Percentiles rank a stretch among this genome's conserved stretches.
Conservation (phyloP, 1,139 yeast species). For the Saccharomyces hybrid region DNA sequence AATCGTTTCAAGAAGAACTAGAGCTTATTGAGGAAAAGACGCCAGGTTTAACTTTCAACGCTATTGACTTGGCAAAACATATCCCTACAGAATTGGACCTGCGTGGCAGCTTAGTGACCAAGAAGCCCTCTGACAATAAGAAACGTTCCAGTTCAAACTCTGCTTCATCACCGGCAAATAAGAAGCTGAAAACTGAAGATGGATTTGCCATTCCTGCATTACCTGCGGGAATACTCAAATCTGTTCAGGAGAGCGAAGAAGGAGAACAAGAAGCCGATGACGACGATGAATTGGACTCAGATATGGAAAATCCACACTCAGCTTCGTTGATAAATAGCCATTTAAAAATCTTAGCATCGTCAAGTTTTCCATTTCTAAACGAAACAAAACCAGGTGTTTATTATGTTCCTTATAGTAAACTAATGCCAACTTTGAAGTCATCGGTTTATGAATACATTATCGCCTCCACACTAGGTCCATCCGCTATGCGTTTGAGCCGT, state of each 20-base stretch:
- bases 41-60: slow-evolving; percentile 36
- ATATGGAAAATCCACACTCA: slow-evolving; percentile 25
- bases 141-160: slow-evolving; percentile 19
- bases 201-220: slow-evolving; percentile 27
- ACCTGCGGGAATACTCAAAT: slow-evolving; percentile 8
- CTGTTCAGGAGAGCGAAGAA: slow-evolving; percentile 3
- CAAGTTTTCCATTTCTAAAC: slow-evolving; percentile 41
- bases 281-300: slow-evolving; percentile 19
- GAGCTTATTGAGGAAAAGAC: slow-evolving; percentile 31
- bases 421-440: slow-evolving; percentile 43
- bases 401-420: slow-evolving; percentile 38
- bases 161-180: slow-evolving; percentile 13
- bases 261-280: slow-evolving; percentile 11
- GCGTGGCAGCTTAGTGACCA: slow-evolving; percentile 40
- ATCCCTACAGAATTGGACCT: slow-evolving; percentile 40
- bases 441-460: slow-evolving; percentile 55
- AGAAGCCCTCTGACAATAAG: slow-evolving; percentile 18
- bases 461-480: slow-evolving; percentile 48
- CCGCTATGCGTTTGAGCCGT: slow-evolving; percentile 57
- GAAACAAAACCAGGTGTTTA: slow-evolving; percentile 40
- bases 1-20: slow-evolving; percentile 32
- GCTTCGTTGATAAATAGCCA: slow-evolving; percentile 36
- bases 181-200: slow-evolving; percentile 42
- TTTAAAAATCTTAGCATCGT: slow-evolving; percentile 43
- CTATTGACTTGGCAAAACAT: slow-evolving; percentile 45